phyloP scores from a whole-genome alignment of 2,329 filamentous ascomycete genomes.

The Fusarium penzigii region DNA sequence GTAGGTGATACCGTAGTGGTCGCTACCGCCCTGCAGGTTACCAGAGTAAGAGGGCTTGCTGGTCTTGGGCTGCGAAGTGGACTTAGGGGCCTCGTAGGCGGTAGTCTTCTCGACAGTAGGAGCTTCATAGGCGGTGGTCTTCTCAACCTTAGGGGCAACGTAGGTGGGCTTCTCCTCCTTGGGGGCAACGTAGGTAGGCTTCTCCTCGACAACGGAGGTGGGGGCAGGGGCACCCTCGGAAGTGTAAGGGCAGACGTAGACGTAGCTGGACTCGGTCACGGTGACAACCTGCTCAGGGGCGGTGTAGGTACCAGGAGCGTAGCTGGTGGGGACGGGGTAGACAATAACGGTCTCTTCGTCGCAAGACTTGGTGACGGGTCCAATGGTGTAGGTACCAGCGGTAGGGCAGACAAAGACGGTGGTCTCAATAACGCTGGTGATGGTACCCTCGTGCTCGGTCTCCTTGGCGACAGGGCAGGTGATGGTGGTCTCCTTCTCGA shows the following conservation, averaged over 20 bases:
- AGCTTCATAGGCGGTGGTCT: conserved; percentile 7
- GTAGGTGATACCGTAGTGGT: conserved; percentile 77
- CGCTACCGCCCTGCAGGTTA: conserved; percentile 43
- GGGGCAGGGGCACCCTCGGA: conserved; percentile 39
- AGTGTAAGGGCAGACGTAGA: conserved; percentile 71
- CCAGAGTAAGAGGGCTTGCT: conserved; percentile 28
- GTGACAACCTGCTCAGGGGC: conserved; percentile 67
- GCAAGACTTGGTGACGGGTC: conserved; percentile 64
- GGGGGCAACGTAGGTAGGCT: conserved; percentile 24
- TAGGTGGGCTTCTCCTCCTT: conserved; percentile 19
- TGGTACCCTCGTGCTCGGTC: conserved; percentile 56
- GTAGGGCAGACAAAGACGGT: conserved; percentile 74
- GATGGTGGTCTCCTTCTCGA: conserved; percentile 65
- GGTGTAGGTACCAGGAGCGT: conserved; percentile 72
- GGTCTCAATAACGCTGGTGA: conserved; percentile 66
- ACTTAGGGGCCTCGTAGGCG: conserved; percentile 6
- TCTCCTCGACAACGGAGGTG: conserved; percentile 17
- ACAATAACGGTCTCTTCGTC: conserved; percentile 56
- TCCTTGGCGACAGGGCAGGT: conserved; percentile 70
- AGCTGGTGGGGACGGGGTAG: conserved; percentile 66
- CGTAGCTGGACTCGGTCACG: conserved; percentile 66
- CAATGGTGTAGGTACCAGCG: conserved; percentile 75
- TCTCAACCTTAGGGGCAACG: conserved; percentile 9
- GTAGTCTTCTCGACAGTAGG: conserved; percentile 23
- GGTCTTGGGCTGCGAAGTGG: conserved; percentile 17